Base-by-base conservation (phyloP, 352 stramenopile species). In the Phytopythium litorale region DNA sequence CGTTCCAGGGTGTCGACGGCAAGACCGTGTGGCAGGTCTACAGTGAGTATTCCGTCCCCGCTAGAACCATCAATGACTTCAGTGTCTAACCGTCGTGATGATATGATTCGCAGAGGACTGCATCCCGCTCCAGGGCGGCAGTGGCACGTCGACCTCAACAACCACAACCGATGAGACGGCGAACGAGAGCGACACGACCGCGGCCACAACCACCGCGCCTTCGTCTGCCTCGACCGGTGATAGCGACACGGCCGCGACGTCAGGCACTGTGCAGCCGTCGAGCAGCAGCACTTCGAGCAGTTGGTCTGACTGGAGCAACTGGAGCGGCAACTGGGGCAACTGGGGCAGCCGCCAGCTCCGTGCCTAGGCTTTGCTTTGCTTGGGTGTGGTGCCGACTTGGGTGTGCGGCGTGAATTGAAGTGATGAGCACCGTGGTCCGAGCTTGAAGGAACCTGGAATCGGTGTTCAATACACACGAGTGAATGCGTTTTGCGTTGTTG, bases 21-120 rank as follows among this genome's bases (percentile, higher is more conserved):
- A 56, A 72, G 61, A 65, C 64, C 43, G 55, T 70, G 38, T 70
- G 65, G 68, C 61, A 75, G 40, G 64, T 70, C 19, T 75, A 72
- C 56, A 72, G 68, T 75, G 57, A 56, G 57, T 72, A 9, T 21
- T 35, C 7, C 18, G 49, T 9, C 12, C 1, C 23, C 4, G 28
- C 2, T 4, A 30, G 2, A 30, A 42, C 11, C 18, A 15, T 18
- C 37, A 11, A 42, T 42, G 12, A 42, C 37, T 4, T 30, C 37
- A 42, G 1, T 3, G 12, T 3, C 37, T 42, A 3, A 42, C 9
- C 37, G 11, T 18, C 16, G 6, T 28, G 4, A 7, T 42, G 28
- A 30, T 4, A 30, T 30, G 9, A 42, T 42, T 11, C 5, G 5
- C 62, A 75, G 68, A 75, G 68, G 62, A 75, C 28, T 75, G 68